These are phyloP conservation scores for Nymphaea thermarum DNA, from an alignment of 164 flowering plant genomes.

Conservation along the genomic window DNA sequence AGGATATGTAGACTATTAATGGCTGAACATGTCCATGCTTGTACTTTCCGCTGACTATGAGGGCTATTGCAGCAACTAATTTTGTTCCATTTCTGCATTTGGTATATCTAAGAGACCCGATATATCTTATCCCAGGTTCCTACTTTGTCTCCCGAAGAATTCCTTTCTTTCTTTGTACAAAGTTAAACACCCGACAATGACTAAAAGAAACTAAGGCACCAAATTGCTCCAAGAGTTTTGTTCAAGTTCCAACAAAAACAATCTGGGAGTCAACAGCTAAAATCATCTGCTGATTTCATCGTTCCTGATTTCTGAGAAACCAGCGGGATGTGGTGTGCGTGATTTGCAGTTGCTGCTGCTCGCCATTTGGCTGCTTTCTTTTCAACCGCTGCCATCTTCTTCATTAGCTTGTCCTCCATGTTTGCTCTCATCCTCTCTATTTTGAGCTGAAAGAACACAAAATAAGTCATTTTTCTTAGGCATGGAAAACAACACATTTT, in stretches of 20 bases:
- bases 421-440: background rate
- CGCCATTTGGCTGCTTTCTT: background rate
- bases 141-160: too few relatives aligned
- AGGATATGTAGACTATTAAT: slow-evolving; percentile 37
- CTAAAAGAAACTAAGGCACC: too few relatives aligned
- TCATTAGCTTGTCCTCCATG: background rate
- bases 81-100: too few relatives aligned
- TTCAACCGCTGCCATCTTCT: background rate
- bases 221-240: too few relatives aligned
- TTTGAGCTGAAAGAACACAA: background rate
- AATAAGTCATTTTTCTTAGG: background rate
- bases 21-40: background rate
- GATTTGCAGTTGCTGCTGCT: background rate
- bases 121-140: too few relatives aligned
- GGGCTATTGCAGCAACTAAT: too few relatives aligned
- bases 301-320: background rate
- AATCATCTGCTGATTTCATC: background rate
- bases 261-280: background rate
- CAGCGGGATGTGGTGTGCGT: background rate
- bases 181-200: too few relatives aligned
- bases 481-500: background rate
- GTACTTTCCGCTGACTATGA: too few relatives aligned
- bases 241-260: background rate
- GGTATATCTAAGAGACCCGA: too few relatives aligned
- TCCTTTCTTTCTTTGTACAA: too few relatives aligned